phyloP scores from a whole-genome alignment of 345 rosid species.

The Acer negundo region DNA sequence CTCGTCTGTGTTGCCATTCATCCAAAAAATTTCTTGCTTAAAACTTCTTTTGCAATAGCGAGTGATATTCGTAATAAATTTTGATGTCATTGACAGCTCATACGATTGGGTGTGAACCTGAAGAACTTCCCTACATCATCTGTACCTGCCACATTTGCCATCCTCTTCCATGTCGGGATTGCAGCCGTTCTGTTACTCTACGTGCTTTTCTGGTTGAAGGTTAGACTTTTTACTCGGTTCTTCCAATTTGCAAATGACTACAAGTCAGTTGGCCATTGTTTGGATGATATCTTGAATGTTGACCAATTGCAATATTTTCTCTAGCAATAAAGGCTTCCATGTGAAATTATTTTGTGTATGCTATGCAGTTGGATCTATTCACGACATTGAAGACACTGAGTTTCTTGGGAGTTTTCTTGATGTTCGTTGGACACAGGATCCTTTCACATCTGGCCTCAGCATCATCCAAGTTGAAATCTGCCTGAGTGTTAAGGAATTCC shows the following conservation, averaged over 20 bases:
- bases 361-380: conserved; percentile 83
- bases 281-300: not conserved
- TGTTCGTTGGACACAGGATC: conserved; percentile 84
- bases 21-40: not conserved
- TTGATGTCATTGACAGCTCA: conserved; percentile 49
- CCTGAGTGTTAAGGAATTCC: conserved; percentile 33
- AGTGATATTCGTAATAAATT: not conserved
- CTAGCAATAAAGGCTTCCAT: not conserved
- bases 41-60: not conserved
- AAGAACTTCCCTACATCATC: conserved; percentile 82
- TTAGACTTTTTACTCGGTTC: conserved; percentile 17
- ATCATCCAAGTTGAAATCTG: conserved; percentile 84
- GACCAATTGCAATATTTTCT: not conserved
- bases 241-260: not conserved
- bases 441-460: conserved; percentile 80
- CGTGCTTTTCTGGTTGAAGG: conserved; percentile 96
- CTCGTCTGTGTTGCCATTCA: not conserved
- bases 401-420: conserved; percentile 74
- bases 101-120: conserved; percentile 72
- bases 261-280: not conserved
- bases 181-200: conserved; percentile 86
- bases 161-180: conserved; percentile 84
- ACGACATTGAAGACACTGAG: conserved; percentile 79
- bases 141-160: conserved; percentile 61
- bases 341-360: not conserved